phyloP scores from a whole-genome alignment of 768 basidiomycete genomes.

The Cyclocybe cylindracea region DNA sequence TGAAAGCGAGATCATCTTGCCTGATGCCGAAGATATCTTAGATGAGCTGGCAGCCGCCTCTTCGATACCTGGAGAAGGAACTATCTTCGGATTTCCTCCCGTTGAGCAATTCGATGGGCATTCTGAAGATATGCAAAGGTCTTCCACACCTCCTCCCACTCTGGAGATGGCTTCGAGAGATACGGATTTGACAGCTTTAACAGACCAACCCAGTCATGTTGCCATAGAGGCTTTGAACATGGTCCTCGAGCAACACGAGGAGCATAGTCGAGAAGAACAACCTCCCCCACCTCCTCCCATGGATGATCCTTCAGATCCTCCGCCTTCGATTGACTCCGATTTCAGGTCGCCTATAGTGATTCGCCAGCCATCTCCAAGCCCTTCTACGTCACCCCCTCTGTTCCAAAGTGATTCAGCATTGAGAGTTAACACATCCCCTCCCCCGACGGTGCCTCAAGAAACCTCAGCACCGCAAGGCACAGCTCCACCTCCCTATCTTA shows the following conservation, averaged over 20 bases:
- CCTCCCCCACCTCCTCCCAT: conserved; percentile 74
- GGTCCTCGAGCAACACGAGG: conserved; percentile 53
- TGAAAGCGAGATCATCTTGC: conserved; percentile 75
- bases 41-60: conserved; percentile 30
- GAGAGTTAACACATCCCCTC: conserved; percentile 18
- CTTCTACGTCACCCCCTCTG: conserved; percentile 32
- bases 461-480: conserved; percentile 46
- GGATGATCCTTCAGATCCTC: conserved; percentile 88
- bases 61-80: conserved; percentile 71
- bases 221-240: conserved; percentile 60
- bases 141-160: conserved; percentile 72
- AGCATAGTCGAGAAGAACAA: conserved; percentile 35
- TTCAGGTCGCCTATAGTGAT: conserved; percentile 55
- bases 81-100: conserved; percentile 69
- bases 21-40: conserved; percentile 41
- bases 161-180: conserved; percentile 76
- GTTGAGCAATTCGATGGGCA: conserved; percentile 84
- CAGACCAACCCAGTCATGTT: conserved; percentile 50
- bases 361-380: conserved; percentile 33
- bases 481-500: conserved; percentile 81
- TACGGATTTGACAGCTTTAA: conserved; percentile 67
- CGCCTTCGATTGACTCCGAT: conserved; percentile 84
- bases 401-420: conserved; percentile 19
- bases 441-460: conserved; percentile 33
- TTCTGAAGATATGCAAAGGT: conserved; percentile 62